A percentile compares a stretch with the other conserved stretches of the same genome.
These are phyloP conservation scores for Fusarium fracticaudum DNA, from an alignment of 2,329 filamentous ascomycete genomes.

Conservation along the genomic window DNA sequence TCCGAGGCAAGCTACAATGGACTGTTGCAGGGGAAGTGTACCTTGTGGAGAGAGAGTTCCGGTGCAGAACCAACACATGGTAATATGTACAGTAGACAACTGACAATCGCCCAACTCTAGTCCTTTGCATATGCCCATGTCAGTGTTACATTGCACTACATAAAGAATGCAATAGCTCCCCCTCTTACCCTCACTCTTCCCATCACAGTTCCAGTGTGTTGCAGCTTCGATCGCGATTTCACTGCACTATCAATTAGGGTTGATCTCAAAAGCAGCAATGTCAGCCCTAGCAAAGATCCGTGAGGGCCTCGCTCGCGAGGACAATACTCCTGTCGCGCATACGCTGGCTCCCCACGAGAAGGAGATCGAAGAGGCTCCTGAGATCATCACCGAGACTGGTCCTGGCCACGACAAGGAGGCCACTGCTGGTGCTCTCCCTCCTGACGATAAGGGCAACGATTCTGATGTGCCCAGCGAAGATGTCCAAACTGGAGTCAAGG, in stretches of 20 bases:
- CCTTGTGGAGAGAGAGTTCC: not conserved
- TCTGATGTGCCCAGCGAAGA: conserved; percentile 30
- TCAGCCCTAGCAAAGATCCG: conserved; percentile 34
- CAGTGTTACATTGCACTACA: conserved; percentile 23
- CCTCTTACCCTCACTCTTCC: not conserved
- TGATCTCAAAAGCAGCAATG: conserved; percentile 18
- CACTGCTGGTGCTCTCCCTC: conserved; percentile 2
- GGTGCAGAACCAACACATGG: conserved; percentile 5
- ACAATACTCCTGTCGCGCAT: conserved; percentile 17
- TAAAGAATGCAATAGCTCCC: conserved; percentile 17
- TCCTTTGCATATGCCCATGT: conserved; percentile 2
- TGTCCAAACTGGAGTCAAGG: conserved; percentile 51
- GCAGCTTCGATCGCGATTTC: not conserved
- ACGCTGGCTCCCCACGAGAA: conserved; percentile 23
- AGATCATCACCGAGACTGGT: not conserved
- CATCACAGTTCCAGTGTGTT: not conserved
- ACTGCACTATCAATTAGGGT: conserved; percentile 1
- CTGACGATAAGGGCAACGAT: conserved; percentile 19
- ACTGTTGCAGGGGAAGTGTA: not conserved
- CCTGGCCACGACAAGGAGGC: conserved; percentile 23
- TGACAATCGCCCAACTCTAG: not conserved
- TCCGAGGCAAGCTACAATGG: not conserved
- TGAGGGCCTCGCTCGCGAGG: conserved; percentile 8
- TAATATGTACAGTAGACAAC: not conserved
- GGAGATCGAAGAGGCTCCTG: conserved; percentile 8